Conservation (phyloP, 805 yeast species). For the Ogataea nitratoaversa region DNA sequence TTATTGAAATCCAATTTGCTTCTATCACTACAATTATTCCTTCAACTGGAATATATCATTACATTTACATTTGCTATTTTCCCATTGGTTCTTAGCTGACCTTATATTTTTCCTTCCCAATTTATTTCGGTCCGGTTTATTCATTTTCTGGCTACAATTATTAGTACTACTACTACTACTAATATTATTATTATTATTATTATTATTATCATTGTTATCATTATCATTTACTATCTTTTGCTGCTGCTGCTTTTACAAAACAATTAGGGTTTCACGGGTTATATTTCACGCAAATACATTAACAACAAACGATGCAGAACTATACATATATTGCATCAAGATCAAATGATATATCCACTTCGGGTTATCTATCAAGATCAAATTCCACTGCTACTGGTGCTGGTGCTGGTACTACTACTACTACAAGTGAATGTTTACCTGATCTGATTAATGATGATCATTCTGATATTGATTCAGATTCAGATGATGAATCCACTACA, state of each 20-base stretch:
- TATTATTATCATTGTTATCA: too few species aligned
- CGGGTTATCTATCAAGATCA: neutral
- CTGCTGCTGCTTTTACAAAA: too few species aligned
- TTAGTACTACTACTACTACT: neutral
- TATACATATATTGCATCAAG: slow-evolving; percentile 1
- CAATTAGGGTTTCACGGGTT: neutral
- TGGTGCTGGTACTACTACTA: neutral
- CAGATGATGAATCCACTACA: neutral
- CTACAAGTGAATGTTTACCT: slow-evolving; percentile 4
- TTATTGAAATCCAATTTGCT: too few species aligned
- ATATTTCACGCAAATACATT: too few species aligned
- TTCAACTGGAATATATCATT: slow-evolving; percentile 1
- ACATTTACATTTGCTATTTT: too few species aligned
- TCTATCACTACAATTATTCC: neutral
- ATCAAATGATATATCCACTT: too few species aligned
- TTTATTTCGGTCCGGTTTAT: neutral
- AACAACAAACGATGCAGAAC: slow-evolving; percentile 3
- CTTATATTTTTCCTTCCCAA: neutral
- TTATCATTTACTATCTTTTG: too few species aligned
- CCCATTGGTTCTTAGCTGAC: too few species aligned
- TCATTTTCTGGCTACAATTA: neutral
- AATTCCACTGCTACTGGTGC: neutral
- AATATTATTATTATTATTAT: too few species aligned
- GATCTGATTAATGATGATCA: slow-evolving; percentile 9
- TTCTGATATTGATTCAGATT: slow-evolving; percentile 1